phyloP scores from a whole-genome alignment of 2,329 filamentous ascomycete genomes.

The Cytospora chrysosperma region DNA sequence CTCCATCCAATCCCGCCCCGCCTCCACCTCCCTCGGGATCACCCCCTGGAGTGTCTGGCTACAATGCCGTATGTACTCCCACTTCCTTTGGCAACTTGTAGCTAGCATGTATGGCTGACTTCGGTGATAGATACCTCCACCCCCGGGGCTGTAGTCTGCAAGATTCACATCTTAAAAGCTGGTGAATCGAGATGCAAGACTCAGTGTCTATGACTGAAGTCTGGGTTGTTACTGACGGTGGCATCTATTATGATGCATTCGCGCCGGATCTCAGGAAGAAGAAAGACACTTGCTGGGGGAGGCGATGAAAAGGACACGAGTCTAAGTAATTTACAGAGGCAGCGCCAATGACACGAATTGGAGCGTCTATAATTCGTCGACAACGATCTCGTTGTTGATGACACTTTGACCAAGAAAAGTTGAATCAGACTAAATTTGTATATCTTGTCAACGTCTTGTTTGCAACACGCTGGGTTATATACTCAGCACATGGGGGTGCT shows the following conservation, averaged over 20 bases:
- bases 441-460: neutral
- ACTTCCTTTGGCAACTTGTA: slow-evolving; percentile 1
- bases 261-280: neutral
- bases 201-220: neutral
- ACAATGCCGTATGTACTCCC: slow-evolving; percentile 59
- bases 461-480: neutral
- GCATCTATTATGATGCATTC: neutral
- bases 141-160: slow-evolving; percentile 49
- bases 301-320: neutral
- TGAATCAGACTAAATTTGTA: neutral
- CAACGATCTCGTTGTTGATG: neutral
- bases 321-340: neutral
- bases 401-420: neutral
- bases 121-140: slow-evolving; percentile 50
- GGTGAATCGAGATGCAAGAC: neutral
- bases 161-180: neutral
- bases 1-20: slow-evolving; percentile 54
- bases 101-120: slow-evolving; percentile 24
- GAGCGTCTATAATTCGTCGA: neutral
- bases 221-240: neutral
- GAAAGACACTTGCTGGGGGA: neutral
- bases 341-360: neutral
- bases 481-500: neutral
- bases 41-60: slow-evolving; percentile 54
- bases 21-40: slow-evolving; percentile 54